Evolutionary conservation across 208 protist genomes (phyloP), one percentile per base, ranked within the genome.

Genomic region (Strigomonas culicis): DNA sequence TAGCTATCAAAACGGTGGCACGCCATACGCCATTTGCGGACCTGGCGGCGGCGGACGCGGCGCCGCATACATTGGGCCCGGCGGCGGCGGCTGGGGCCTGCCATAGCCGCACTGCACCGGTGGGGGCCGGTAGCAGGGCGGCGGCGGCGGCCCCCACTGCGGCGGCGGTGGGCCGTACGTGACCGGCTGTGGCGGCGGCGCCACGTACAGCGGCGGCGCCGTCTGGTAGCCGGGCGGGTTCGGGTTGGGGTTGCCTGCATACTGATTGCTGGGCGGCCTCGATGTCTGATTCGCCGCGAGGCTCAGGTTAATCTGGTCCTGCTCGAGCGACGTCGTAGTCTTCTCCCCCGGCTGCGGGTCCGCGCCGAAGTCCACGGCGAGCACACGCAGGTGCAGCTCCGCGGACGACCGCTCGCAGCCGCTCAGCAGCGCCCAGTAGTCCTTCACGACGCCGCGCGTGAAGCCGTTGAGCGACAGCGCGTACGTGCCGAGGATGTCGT

Each of bases 351-450:
- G 52, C 39, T 65, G 53, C 17, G 80, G 72, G 0, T 32, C n/a
- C 7, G 27, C 56, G 10, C 85, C 85, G 71, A 94, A 92, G 70
- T 92, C 85, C 25, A 82, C 65, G 1, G 88, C 85, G 15, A 92
- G 53, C 10, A 89, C 19, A 32, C 85, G 85, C 15, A 94, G 6
- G 58, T 74, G 83, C 52, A 94, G 31, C 67, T 92, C 84, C 24
- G 82, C 74, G n/a, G n/a, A n/a, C 59, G 68, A 2, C 28, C 43
- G 79, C 55, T 86, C 83, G 52, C 70, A 79, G 47, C 80, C 67
- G 0, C 70, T 43, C 3, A 94, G 72, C 1, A 88, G 59, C 68
- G 76, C 76, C 84, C 86, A 94, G 41, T 63, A n/a, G 55, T 92
- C 88, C 51, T 74, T 56, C 51, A 92, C 83, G 44, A 91, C 63